A percentile compares a stretch with the other conserved stretches of the same genome.
These are phyloP conservation scores for Quercus agrifolia DNA, from an alignment of 306 rosid species.

Conservation along the genomic window DNA sequence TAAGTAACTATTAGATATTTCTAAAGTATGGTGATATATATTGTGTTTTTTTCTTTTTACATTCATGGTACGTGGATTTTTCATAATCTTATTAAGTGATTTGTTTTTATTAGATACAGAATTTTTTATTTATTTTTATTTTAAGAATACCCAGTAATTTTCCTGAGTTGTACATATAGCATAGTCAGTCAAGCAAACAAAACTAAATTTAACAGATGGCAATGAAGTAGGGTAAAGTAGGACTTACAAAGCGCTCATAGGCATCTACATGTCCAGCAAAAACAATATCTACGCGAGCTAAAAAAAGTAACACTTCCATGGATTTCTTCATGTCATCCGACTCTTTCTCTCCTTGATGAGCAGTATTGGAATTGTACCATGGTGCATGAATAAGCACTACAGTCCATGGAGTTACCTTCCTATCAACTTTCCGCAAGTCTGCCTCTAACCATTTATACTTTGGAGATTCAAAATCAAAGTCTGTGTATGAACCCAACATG, in stretches of 20 bases:
- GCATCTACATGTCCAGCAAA: slow-evolving; percentile 86
- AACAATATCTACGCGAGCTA: slow-evolving; percentile 69
- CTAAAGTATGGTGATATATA: too few relatives aligned
- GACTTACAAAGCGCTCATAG: slow-evolving; percentile 82
- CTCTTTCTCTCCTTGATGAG: slow-evolving; percentile 66
- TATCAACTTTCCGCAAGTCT: slow-evolving; percentile 49
- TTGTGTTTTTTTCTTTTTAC: too few relatives aligned
- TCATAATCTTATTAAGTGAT: too few relatives aligned
- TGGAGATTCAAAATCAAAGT: slow-evolving; percentile 40
- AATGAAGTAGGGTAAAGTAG: not conserved
- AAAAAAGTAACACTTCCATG: slow-evolving; percentile 67
- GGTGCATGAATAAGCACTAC: slow-evolving; percentile 76
- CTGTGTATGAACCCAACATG: slow-evolving; percentile 84
- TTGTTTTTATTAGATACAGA: too few relatives aligned
- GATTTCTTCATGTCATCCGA: slow-evolving; percentile 52
- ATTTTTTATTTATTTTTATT: too few relatives aligned
- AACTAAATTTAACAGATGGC: not conserved
- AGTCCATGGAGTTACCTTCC: slow-evolving; percentile 62
- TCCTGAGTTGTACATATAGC: not conserved
- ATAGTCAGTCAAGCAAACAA: not conserved
- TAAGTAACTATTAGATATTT: too few relatives aligned
- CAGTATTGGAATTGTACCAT: slow-evolving; percentile 77
- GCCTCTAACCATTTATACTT: slow-evolving; percentile 66
- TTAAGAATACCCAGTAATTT: too few relatives aligned
- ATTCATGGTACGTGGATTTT: too few relatives aligned